Evolutionary conservation across 352 stramenopile species (phyloP), one percentile per base, ranked within the genome.

Genomic region (Pythium brassicae): DNA sequence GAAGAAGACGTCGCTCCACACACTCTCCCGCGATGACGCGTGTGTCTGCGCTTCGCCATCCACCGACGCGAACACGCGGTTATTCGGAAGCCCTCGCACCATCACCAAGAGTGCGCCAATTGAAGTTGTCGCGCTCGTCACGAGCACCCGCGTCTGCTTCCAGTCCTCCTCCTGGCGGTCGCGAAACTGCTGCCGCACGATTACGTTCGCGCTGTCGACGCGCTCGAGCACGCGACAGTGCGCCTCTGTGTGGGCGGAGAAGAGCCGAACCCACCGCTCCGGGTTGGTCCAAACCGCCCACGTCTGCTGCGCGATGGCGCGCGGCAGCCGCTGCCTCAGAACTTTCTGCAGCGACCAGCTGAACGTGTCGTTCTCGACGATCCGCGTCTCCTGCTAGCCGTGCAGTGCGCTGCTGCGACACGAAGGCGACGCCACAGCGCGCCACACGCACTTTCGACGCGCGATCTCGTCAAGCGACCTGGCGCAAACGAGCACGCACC

Each of bases 1-100:
- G 40, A 39, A 63, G 19, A 63, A 57, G 26, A 52, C 19, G n/a
- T 63, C 49, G 49, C 14, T 63, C 49, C 49, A 57, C n/a, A 57
- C 40, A 11, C 35, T 48, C 2, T 37, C 19, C 11, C 11, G 5
- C 12, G 22, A 20, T 15, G 19, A 40, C 32, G 39, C 8, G 19
- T 34, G 34, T 20, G n/a, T 15, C 2, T 9, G 34, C 10, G 34
- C 34, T 40, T 40, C 34, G 10, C 34, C 12, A 25, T 7, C 26
- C 54, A 3, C 47, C 35, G 9, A 19, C 17, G 35, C 25, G 23
- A 55, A 49, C 17, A 61, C 37, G 20, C 39, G 29, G 19, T 52
- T 42, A 27, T 7, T 35, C 15, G 27, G 48, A 14, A 57, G 11
- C 14, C 55, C 48, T 12, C 50, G 20, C 7, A 62, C 27, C 15